These are phyloP conservation scores for Penicillium sp. DNA, from an alignment of 2,329 filamentous ascomycete genomes.

Conservation along the genomic window DNA sequence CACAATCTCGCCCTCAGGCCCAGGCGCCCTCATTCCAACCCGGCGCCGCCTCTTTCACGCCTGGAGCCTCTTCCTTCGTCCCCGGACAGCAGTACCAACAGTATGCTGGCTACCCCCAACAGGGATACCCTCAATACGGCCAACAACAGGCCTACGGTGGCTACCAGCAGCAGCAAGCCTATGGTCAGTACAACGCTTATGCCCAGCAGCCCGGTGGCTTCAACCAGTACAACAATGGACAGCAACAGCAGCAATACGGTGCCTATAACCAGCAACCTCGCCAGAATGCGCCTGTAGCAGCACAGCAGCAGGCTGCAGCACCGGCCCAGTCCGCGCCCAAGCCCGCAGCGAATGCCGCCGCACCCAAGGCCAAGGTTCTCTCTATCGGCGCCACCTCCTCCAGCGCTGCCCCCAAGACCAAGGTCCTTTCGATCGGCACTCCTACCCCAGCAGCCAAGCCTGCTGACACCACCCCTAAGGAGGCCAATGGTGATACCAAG, in stretches of 20 bases:
- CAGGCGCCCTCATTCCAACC: slow-evolving; percentile 60
- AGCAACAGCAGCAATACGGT: slow-evolving; percentile 53
- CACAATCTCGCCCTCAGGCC: slow-evolving; percentile 48
- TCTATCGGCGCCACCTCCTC: slow-evolving; percentile 55
- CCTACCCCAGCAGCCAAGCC: slow-evolving; percentile 41
- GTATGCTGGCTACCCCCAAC: slow-evolving; percentile 42
- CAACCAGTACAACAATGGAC: slow-evolving; percentile 49
- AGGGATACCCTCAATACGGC: slow-evolving; percentile 42
- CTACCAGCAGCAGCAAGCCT: slow-evolving; percentile 40
- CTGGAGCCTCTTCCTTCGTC: slow-evolving; percentile 67
- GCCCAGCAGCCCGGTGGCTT: slow-evolving; percentile 60
- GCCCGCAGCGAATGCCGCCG: slow-evolving; percentile 45
- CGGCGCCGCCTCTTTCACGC: slow-evolving; percentile 69
- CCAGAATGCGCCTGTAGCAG: slow-evolving; percentile 46
- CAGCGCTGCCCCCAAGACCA: slow-evolving; percentile 57
- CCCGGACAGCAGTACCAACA: slow-evolving; percentile 67
- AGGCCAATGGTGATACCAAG: slow-evolving; percentile 40
- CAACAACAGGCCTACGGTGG: slow-evolving; percentile 27
- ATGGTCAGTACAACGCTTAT: slow-evolving; percentile 40
- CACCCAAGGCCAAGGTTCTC: slow-evolving; percentile 59
- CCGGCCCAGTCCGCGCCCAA: slow-evolving; percentile 49
- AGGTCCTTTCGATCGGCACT: slow-evolving; percentile 74
- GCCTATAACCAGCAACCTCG: slow-evolving; percentile 56
- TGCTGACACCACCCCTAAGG: slow-evolving; percentile 51
- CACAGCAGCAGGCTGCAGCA: slow-evolving; percentile 40